Evolutionary conservation across 768 basidiomycete genomes (phyloP), one percentile per base, ranked within the genome.

Genomic region (Tulasnella sp.): DNA sequence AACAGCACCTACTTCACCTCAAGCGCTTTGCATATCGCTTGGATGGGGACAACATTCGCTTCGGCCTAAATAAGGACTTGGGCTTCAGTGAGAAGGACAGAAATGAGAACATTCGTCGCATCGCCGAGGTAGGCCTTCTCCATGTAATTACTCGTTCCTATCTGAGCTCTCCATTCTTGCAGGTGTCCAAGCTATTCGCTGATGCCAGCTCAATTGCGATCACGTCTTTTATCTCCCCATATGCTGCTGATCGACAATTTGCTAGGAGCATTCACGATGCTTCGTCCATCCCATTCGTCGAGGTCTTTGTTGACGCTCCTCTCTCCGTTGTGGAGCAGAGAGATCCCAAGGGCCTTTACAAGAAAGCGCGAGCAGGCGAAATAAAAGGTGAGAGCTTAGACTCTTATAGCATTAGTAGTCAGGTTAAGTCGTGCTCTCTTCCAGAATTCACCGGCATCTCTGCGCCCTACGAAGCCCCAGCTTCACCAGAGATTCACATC

Each of bases 191-290:
- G 79, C 84, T 98, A 47, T 97, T 99, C 80, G 88, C 95, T 22
- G 92, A 95, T 77, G 86, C 95, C 3, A 89, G 87, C 37, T 91
- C 90, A 76, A 85, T 97, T 75, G 84, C 91, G 19, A 84, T 98
- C 78, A 96, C 97, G 19, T 95, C 97, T 14, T 99, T 99, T 83
- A 99, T 99, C 80, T 98, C 97, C 1, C 97, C 97, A n/a, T 98
- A 98, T 81, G 84, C 87, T 65, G 86, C 88, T 16, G 96, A 99
- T 83, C 88, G 97, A 39, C 84, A 86, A 14, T 79, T 89, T 63
- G 97, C 92, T 26, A 88, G 97, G 59, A 83, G 88, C 73, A 84
- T 98, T 35, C 96, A 99, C 80, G 84, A 87, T 64, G 83, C 87
- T 66, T 84, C 87, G 1, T 83, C 84, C 19, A 81, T 98, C 52